Evolutionary conservation across 2,329 filamentous ascomycete species (phyloP), one percentile per base, ranked within the genome.

Genomic region (Microcyclosporella mali): DNA sequence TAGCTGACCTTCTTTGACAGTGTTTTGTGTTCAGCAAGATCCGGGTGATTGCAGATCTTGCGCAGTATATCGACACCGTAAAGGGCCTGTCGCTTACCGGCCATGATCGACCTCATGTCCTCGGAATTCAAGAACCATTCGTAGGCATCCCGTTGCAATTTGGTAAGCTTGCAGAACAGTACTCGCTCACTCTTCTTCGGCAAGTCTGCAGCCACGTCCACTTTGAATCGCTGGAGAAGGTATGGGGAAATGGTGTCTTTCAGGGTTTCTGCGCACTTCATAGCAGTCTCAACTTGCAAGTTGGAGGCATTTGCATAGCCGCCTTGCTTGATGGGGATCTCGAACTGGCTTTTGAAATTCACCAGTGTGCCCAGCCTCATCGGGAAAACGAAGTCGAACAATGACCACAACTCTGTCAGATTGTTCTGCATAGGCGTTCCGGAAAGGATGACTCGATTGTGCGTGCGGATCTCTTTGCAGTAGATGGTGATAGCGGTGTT

Each of bases 381-480:
- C 0, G 94, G 92, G 49, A 88, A 97, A 44, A 97, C 84, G 60
- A 98, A 98, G 62, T 98, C 94, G 60, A 98, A 97, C 0, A 98
- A 70, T 0, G 90, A 97, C 90, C 92, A 98, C 0, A 98, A 71
- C 62, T 98, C 94, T 0, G 85, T 83, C 18, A 98, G 69, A 50
- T 95, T 97, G 64, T 98, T 98, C 64, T 98, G 94, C 73, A 98
- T 94, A 0, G 94, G 94, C 0, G 92, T 98, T 4, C 92, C 92
- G 0, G 94, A 97, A 1, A 98, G 72, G 46, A 98, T 97, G 50
- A 97, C 76, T 16, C 94, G 80, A 56, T 97, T 92, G 0, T 85
- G 78, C 0, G 92, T 98, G 27, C 85, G 82, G 9, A 98, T 70
- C 63, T 95, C 87, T 62, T 98, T 98, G 73, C 88, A 95, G 52